Evolutionary conservation across 2,329 filamentous ascomycete species (phyloP).

Genomic region (Paracorniculantispora psalliotae): DNA sequence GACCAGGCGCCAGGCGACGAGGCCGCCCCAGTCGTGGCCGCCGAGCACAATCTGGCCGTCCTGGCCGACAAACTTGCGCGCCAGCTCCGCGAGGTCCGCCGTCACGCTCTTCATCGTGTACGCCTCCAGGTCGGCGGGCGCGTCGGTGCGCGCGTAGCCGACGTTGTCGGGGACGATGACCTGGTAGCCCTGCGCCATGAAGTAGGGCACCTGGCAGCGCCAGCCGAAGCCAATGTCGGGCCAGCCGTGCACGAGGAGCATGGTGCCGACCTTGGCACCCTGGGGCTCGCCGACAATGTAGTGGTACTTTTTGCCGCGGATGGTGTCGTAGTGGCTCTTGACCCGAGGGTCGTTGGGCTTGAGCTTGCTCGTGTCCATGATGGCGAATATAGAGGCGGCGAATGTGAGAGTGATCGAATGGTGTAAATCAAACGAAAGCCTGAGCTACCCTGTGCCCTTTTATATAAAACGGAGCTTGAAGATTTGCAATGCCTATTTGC

Average conservation of each 20-base stretch:
- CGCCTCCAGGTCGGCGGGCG: slow-evolving; percentile 54
- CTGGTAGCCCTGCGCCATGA: slow-evolving; percentile 66
- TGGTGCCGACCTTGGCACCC: slow-evolving; percentile 40
- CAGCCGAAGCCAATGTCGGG: slow-evolving; percentile 81
- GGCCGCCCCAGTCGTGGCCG: slow-evolving; percentile 91
- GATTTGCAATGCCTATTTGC: not conserved
- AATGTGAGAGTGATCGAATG: not conserved
- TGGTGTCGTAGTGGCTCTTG: slow-evolving; percentile 28
- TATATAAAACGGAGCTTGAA: not conserved
- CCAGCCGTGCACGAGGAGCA: slow-evolving; percentile 66
- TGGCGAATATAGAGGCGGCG: not conserved
- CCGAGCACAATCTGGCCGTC: slow-evolving; percentile 66
- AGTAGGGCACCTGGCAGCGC: slow-evolving; percentile 79
- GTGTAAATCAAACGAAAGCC: not conserved
- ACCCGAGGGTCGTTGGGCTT: slow-evolving; percentile 42
- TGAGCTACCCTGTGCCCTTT: not conserved
- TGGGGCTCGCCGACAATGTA: slow-evolving; percentile 52
- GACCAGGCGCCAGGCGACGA: slow-evolving; percentile 67
- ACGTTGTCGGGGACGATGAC: slow-evolving; percentile 84
- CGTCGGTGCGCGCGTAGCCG: slow-evolving; percentile 75
- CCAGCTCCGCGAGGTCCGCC: slow-evolving; percentile 70
- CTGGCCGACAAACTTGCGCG: slow-evolving; percentile 46
- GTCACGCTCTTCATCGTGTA: slow-evolving; percentile 71
- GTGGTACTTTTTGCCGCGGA: slow-evolving; percentile 56
- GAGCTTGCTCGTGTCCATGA: slow-evolving; percentile 58